phyloP scores from a whole-genome alignment of 169 alveolate genomes.

The Eimeria sp. region DNA sequence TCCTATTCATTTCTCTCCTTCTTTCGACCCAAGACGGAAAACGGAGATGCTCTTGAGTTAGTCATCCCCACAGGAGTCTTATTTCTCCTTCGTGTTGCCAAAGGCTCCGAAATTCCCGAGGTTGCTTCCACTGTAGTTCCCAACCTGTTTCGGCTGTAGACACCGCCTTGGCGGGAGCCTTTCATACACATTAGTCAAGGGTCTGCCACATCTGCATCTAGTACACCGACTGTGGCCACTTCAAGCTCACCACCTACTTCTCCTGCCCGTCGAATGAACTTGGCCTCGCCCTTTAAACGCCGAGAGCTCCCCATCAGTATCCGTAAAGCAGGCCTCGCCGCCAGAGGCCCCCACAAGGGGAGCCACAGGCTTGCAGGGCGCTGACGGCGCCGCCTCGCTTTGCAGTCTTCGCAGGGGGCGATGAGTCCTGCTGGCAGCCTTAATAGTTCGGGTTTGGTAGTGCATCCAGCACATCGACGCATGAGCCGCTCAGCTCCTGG shows the following conservation, averaged over 20 bases:
- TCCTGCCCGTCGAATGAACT: neutral
- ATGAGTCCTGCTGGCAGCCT: neutral
- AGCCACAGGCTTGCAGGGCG: slow-evolving; percentile 14
- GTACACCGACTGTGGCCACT: neutral
- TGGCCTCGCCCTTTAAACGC: neutral
- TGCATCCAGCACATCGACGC: neutral
- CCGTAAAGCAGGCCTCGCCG: neutral
- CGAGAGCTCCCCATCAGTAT: neutral
- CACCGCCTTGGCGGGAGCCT: neutral
- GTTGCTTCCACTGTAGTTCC: neutral
- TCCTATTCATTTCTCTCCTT: slow-evolving; percentile 15
- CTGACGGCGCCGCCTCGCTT: neutral
- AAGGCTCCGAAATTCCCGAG: neutral
- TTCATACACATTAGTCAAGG: neutral
- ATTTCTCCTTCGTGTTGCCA: neutral
- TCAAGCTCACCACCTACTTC: neutral
- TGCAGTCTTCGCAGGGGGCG: neutral
- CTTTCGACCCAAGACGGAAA: slow-evolving; percentile 1
- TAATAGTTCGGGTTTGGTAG: neutral
- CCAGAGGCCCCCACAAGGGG: slow-evolving; percentile 29
- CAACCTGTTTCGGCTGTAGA: neutral
- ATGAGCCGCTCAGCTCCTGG: neutral
- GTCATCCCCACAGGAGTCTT: neutral
- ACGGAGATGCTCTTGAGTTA: slow-evolving; percentile 22
- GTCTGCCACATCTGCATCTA: neutral